Evolutionary conservation across 768 basidiomycete genomes (phyloP), one percentile per base, ranked within the genome.

Genomic region (Tulasnella sp.): DNA sequence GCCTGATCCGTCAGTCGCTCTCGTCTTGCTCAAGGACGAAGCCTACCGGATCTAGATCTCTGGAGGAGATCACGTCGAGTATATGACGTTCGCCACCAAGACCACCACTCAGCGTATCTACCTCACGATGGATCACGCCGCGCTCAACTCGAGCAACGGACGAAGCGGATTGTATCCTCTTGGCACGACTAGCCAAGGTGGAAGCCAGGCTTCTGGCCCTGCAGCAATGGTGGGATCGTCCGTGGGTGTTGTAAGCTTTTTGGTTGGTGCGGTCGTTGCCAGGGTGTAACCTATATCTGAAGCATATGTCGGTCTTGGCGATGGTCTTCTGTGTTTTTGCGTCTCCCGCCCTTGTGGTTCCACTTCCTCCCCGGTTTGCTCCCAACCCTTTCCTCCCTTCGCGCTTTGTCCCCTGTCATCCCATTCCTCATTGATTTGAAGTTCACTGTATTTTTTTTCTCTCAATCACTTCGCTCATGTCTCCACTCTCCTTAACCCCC

Each of bases 31-130:
- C 31, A 78, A 9, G 4, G 77, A 78, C 37, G n/a, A 6, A 3
- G 78, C 72, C 14, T 64, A 54, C n/a, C 48, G n/a, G n/a, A n/a
- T n/a, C n/a, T n/a, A 44, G 41, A 76, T 50, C 24, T 79, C 78
- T 31, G 42, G 58, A 37, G 58, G 40, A 37, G 69, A 78, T n/a
- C 9, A 64, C 41, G 9, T 5, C 6, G 42, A 42, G n/a, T 28
- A 28, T 34, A 7, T 78, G 58, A 72, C 77, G 22, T 78, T 78
- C 41, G 85, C 86, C n/a, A 78, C 77, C 2, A 58, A 60, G 31
- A 72, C 40, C 18, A 78, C 77, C 37, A 64, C 69, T 8, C 48
- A 64, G 4, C 20, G 37, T 1, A 7, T 54, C 31, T 9, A 24
- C 18, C 28, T 54, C 18, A 69, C 77, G 16, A 78, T 78, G 48